phyloP scores from a whole-genome alignment of 495 filamentous ascomycete species.

The Penicillium argentinense region DNA sequence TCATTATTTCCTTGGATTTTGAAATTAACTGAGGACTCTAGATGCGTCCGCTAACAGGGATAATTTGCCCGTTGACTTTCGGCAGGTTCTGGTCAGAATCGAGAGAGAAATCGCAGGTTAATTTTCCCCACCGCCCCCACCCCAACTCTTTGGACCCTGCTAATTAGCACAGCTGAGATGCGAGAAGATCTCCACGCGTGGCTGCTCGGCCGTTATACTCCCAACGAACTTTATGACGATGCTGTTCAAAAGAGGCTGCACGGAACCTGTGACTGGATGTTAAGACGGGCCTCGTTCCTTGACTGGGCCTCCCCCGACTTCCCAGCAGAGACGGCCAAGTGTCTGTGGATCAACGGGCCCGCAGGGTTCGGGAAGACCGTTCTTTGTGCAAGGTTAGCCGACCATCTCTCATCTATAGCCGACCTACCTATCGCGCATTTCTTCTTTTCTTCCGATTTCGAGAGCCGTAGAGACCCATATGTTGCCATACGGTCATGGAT shows the following conservation, averaged over 20 bases:
- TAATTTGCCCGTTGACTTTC: neutral
- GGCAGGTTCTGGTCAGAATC: neutral
- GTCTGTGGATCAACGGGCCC: conserved; percentile 6
- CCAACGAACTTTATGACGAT: conserved; percentile 1
- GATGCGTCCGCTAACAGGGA: neutral
- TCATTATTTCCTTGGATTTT: too few relatives aligned
- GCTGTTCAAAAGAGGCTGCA: neutral
- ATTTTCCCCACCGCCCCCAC: neutral
- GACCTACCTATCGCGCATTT: conserved; percentile 3
- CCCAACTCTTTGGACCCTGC: too few relatives aligned
- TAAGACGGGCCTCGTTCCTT: neutral
- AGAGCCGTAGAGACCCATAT: conserved; percentile 1
- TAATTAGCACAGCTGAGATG: neutral
- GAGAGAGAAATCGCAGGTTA: conserved; percentile 2
- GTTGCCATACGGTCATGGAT: conserved; percentile 3
- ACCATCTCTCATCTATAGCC: neutral
- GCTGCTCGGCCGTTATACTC: neutral
- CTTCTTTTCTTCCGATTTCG: conserved; percentile 4
- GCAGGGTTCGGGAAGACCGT: conserved; percentile 8
- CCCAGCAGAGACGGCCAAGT: neutral
- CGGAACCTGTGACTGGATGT: conserved; percentile 2
- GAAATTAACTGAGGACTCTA: too few relatives aligned
- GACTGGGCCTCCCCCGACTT: conserved; percentile 3
- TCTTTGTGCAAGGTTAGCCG: conserved; percentile 4
- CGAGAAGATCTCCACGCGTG: neutral